Evolutionary conservation across 495 filamentous ascomycete genomes (phyloP).

Genomic region (Tuber borchii): DNA sequence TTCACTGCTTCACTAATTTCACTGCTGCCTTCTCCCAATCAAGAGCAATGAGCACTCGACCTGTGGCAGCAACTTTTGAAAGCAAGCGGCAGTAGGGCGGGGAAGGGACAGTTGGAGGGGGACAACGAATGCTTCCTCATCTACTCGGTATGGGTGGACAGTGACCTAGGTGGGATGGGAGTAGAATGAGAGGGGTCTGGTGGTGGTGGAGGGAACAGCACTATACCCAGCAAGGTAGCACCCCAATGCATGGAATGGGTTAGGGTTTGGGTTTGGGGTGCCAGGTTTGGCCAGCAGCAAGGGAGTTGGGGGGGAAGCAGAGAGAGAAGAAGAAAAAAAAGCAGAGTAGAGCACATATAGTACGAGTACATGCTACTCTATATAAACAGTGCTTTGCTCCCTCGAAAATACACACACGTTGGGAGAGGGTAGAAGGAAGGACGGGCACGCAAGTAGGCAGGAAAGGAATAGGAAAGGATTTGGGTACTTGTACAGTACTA

Average conservation of each 20-base stretch:
- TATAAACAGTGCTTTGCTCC: conserved; percentile 14
- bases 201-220: conserved; percentile 32
- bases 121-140: conserved; percentile 15
- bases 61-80: conserved; percentile 7
- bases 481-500: neutral
- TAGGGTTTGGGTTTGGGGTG: conserved; percentile 37
- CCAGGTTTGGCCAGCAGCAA: conserved; percentile 7
- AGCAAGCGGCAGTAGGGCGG: conserved; percentile 2
- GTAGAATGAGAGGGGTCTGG: conserved; percentile 14
- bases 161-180: conserved; percentile 16
- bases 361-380: neutral
- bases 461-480: neutral
- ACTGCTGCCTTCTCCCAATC: conserved; percentile 13
- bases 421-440: conserved; percentile 2
- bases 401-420: neutral
- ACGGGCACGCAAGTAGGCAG: neutral
- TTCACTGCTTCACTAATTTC: conserved; percentile 21
- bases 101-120: neutral
- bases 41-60: conserved; percentile 34
- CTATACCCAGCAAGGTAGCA: conserved; percentile 29
- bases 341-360: conserved; percentile 11
- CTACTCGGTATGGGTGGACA: conserved; percentile 19
- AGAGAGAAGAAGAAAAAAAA: neutral
- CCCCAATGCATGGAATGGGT: conserved; percentile 19
- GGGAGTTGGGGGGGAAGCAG: neutral